Evolutionary conservation across 495 filamentous ascomycete genomes (phyloP).

Genomic region (Glutinoglossum americanum): DNA sequence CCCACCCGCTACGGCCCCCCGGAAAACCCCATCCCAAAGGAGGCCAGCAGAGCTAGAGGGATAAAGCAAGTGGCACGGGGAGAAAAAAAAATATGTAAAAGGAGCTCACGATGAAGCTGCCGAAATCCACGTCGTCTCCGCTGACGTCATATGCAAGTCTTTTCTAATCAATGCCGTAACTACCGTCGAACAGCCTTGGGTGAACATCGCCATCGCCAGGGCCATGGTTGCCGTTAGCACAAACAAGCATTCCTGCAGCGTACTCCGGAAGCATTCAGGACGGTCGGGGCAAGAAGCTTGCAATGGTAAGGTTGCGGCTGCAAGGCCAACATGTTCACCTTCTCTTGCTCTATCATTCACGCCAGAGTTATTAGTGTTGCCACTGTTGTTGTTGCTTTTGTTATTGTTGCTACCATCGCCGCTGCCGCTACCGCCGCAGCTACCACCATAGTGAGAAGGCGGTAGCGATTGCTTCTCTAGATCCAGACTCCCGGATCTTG

Average conservation of each 20-base stretch:
- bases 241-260: slow-evolving; percentile 41
- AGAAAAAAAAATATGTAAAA: no score
- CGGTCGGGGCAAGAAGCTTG: no score
- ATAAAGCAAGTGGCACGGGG: no score
- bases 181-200: slow-evolving; percentile 20
- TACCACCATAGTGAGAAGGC: neutral
- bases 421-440: no score
- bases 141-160: slow-evolving; percentile 45
- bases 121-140: slow-evolving; percentile 52
- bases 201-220: slow-evolving; percentile 38
- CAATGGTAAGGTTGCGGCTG: slow-evolving; percentile 23
- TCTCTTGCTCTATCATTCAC: neutral
- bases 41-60: neutral
- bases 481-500: no score
- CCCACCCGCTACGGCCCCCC: no score
- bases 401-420: no score
- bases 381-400: no score
- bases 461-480: no score
- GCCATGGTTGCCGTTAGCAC: slow-evolving; percentile 47
- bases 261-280: slow-evolving; percentile 41
- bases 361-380: no score
- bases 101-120: slow-evolving; percentile 33
- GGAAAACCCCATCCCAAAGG: neutral
- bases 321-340: neutral
- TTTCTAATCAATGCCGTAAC: no score